A percentile compares a stretch with the other conserved stretches of the same genome.
These are phyloP conservation scores for Lactifluus echinatus DNA, from an alignment of 768 basidiomycete species.

Conservation along the genomic window DNA sequence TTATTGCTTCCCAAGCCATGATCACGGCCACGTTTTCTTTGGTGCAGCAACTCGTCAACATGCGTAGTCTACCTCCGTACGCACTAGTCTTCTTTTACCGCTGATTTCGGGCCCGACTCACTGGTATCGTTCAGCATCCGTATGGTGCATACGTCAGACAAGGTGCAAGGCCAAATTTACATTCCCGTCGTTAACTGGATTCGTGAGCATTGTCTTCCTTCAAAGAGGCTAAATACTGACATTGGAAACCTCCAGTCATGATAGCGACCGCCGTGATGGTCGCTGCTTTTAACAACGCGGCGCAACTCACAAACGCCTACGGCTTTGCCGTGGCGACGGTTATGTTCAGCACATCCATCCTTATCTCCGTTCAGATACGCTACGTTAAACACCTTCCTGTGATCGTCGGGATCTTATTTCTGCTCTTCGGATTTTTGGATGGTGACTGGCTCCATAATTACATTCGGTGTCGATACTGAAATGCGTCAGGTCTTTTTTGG, in stretches of 20 bases:
- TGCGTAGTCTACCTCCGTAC: slow-evolving; percentile 45
- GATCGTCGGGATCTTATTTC: slow-evolving; percentile 37
- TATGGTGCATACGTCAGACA: slow-evolving; percentile 53
- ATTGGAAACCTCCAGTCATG: too few species aligned
- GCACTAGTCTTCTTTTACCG: slow-evolving; percentile 9
- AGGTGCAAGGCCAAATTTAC: slow-evolving; percentile 56
- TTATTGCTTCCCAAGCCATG: slow-evolving; percentile 59
- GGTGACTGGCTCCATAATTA: slow-evolving; percentile 25
- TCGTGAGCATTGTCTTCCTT: slow-evolving; percentile 23
- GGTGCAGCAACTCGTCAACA: slow-evolving; percentile 56
- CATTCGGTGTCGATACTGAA: not conserved
- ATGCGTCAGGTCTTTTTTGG: slow-evolving; percentile 43
- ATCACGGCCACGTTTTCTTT: slow-evolving; percentile 60
- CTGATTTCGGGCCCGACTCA: not conserved
- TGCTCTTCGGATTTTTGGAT: slow-evolving; percentile 58
- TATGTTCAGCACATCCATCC: slow-evolving; percentile 51
- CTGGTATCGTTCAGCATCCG: slow-evolving; percentile 29
- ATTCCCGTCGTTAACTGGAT: slow-evolving; percentile 56
- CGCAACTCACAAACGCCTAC: slow-evolving; percentile 49
- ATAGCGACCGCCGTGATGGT: slow-evolving; percentile 46
- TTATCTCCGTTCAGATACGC: slow-evolving; percentile 49
- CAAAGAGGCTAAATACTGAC: too few species aligned
- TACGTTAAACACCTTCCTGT: slow-evolving; percentile 45
- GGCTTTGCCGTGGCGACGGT: slow-evolving; percentile 59
- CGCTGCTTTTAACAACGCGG: slow-evolving; percentile 45